A percentile compares a stretch with the other conserved stretches of the same genome.
Conservation (phyloP, 2,329 filamentous ascomycete species). For the Trichoderma koningii region DNA sequence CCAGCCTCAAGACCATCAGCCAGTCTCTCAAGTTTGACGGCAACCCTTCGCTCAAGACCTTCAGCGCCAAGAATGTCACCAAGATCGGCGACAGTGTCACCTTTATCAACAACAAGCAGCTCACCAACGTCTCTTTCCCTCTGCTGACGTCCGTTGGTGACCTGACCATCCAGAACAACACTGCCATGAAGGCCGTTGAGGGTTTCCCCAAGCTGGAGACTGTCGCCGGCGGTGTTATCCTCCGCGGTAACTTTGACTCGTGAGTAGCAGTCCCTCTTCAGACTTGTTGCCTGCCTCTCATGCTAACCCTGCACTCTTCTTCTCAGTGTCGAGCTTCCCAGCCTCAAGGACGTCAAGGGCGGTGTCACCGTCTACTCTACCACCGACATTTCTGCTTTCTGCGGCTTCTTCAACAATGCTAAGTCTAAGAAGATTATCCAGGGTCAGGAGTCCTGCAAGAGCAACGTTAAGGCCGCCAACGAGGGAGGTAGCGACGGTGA, state of each 20-base stretch:
- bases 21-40: slow-evolving; percentile 82
- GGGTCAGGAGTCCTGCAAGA: slow-evolving; percentile 52
- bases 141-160: slow-evolving; percentile 66
- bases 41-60: slow-evolving; percentile 64
- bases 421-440: slow-evolving; percentile 44
- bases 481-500: slow-evolving; percentile 43
- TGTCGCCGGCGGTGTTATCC: slow-evolving; percentile 78
- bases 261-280: slow-evolving; percentile 52
- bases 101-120: slow-evolving; percentile 62
- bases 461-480: slow-evolving; percentile 56
- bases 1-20: slow-evolving; percentile 71
- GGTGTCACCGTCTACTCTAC: slow-evolving; percentile 70
- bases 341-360: slow-evolving; percentile 68
- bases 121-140: slow-evolving; percentile 76
- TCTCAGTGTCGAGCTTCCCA: slow-evolving; percentile 68
- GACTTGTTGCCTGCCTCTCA: not conserved
- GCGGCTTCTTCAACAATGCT: slow-evolving; percentile 51
- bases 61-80: slow-evolving; percentile 71
- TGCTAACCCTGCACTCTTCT: not conserved
- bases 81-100: slow-evolving; percentile 58
- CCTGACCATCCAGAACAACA: slow-evolving; percentile 90
- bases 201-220: slow-evolving; percentile 68
- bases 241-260: slow-evolving; percentile 82
- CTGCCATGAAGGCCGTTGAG: slow-evolving; percentile 63
- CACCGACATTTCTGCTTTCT: slow-evolving; percentile 60